Evolutionary conservation across 441 rosid genomes (phyloP).

Genomic region (Macaranga tanarius): DNA sequence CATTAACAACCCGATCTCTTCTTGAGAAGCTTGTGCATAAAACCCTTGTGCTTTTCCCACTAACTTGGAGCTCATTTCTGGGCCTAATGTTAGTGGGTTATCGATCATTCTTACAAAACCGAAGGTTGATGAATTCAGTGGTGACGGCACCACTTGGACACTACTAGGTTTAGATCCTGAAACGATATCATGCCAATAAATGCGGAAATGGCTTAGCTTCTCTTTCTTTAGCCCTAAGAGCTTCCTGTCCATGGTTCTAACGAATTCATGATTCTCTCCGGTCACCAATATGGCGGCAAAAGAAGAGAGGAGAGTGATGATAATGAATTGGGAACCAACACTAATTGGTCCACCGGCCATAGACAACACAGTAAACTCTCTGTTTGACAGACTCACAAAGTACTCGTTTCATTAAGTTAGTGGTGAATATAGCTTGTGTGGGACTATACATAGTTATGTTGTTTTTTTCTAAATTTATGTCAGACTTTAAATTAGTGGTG

Average conservation of each 20-base stretch:
- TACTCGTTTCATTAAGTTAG: too few relatives aligned
- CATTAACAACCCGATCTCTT: conserved; percentile 50
- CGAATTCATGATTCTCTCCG: conserved; percentile 28
- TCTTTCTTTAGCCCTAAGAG: conserved; percentile 44
- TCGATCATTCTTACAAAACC: conserved; percentile 47
- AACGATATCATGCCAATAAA: conserved; percentile 43
- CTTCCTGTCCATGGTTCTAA: conserved; percentile 36
- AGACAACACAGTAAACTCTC: neutral
- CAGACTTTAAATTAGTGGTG: too few relatives aligned
- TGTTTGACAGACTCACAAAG: too few relatives aligned
- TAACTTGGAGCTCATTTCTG: conserved; percentile 45
- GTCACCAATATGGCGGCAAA: conserved; percentile 15
- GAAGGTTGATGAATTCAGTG: conserved; percentile 24
- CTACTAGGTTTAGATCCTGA: conserved; percentile 25
- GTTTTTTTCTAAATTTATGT: too few relatives aligned
- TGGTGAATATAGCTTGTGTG: neutral
- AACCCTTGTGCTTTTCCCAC: conserved; percentile 58
- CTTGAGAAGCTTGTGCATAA: conserved; percentile 42
- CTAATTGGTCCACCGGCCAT: conserved; percentile 31
- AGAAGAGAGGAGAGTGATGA: conserved; percentile 28
- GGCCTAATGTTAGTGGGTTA: conserved; percentile 48
- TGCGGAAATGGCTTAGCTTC: conserved; percentile 38
- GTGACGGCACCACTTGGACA: conserved; percentile 24
- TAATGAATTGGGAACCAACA: conserved; percentile 16
- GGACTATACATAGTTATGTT: too few relatives aligned